Percentiles rank a stretch among this genome's conserved stretches.
Conservation (phyloP, 306 rosid genomes). For the Coriaria nepalensis region DNA sequence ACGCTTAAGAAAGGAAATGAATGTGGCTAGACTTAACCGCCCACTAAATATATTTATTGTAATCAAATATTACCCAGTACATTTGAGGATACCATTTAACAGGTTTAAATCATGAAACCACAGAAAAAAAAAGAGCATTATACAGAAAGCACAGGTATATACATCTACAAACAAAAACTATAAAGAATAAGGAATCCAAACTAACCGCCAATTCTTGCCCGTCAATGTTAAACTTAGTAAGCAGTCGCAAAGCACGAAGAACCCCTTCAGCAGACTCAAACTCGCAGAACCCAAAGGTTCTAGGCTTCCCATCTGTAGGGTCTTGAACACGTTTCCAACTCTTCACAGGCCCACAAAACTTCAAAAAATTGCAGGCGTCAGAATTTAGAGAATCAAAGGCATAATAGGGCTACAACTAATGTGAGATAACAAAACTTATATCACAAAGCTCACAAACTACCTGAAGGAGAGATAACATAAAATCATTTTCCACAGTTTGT, state of each 20-base stretch:
- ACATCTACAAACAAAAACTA: background rate
- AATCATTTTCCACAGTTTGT: slow-evolving; percentile 81
- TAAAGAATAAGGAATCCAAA: slow-evolving; percentile 8
- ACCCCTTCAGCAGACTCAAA: slow-evolving; percentile 97
- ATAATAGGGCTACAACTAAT: background rate
- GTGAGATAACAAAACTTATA: background rate
- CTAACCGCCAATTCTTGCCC: slow-evolving; percentile 91
- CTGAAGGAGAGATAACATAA: slow-evolving; percentile 72
- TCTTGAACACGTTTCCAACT: slow-evolving; percentile 92
- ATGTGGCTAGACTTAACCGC: too few relatives aligned
- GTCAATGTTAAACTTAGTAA: slow-evolving; percentile 69
- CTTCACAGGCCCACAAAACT: slow-evolving; percentile 93
- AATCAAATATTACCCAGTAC: too few relatives aligned
- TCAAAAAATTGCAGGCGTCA: slow-evolving; percentile 14
- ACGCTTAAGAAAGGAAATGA: too few relatives aligned
- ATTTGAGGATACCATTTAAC: too few relatives aligned
- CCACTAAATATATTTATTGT: too few relatives aligned
- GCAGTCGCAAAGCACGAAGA: slow-evolving; percentile 85
- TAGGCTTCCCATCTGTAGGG: slow-evolving; percentile 78
- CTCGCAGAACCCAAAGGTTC: slow-evolving; percentile 86
- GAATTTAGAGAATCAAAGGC: slow-evolving; percentile 3
- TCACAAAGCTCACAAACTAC: slow-evolving; percentile 22
- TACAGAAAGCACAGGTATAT: background rate
- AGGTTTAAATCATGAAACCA: background rate
- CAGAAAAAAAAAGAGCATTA: background rate